phyloP scores from a whole-genome alignment of 1,284 basidiomycete species.

The Stereum hirsutum region DNA sequence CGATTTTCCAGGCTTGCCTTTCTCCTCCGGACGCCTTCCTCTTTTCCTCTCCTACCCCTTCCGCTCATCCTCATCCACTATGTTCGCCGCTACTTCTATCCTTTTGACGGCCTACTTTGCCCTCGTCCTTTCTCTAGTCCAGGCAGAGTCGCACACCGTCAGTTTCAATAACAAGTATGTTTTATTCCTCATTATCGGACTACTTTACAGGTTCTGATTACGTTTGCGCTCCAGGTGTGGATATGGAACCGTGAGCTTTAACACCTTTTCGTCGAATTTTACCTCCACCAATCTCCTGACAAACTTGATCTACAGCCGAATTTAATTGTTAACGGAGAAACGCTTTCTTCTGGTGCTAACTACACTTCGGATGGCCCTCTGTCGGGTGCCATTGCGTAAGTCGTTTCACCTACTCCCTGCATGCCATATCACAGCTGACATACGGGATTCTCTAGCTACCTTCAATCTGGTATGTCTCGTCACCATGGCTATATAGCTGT shows the following conservation, averaged over 20 bases:
- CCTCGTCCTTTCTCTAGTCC: too few relatives aligned
- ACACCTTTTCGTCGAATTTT: neutral
- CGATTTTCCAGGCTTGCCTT: too few relatives aligned
- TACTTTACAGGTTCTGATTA: neutral
- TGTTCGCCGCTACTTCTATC: too few relatives aligned
- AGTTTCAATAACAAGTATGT: slow-evolving; percentile 16
- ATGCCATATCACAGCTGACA: neutral
- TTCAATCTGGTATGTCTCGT: neutral
- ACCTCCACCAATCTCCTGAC: neutral
- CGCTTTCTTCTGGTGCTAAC: neutral
- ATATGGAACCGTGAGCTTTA: neutral
- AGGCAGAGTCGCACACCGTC: slow-evolving; percentile 7
- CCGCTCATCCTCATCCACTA: too few relatives aligned
- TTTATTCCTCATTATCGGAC: slow-evolving; percentile 1
- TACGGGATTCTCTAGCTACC: neutral
- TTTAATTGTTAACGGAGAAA: neutral
- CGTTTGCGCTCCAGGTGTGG: neutral
- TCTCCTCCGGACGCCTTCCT: too few relatives aligned
- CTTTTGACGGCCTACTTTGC: too few relatives aligned
- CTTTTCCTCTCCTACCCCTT: too few relatives aligned
- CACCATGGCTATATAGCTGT: slow-evolving; percentile 2
- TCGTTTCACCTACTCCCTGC: neutral
- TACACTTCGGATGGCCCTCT: neutral
- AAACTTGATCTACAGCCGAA: neutral
- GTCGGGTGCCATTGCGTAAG: neutral